Base-by-base conservation (phyloP, 768 basidiomycete species). In the Psilocybe sp. region DNA sequence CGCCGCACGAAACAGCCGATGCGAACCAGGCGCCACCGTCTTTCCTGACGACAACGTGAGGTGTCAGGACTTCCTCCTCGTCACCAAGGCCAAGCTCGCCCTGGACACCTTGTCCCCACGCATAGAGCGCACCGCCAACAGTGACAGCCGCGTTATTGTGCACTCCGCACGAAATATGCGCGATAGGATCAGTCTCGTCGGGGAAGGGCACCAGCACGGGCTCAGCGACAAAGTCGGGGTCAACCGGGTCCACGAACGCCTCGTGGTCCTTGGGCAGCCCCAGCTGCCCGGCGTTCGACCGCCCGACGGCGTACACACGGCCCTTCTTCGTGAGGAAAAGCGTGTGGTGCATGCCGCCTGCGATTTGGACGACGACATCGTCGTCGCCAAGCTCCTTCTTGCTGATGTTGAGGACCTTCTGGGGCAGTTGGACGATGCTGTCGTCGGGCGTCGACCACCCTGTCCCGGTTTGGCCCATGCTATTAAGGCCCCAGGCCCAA, bases 401-500 rank as follows among this genome's bases (percentile, higher is more conserved):
- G 70, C 80, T 79, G 8, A 93, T 77, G 5, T 78, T 72, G 42
- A 74, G 66, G n/a, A 93, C 82, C 47, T 76, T 81, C 56, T 72
- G 77, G 1, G 90, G 90, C 0, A 79, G 67, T 50, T 79, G 77
- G 12, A 91, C 78, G 47, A 85, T 73, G 41, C 69, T 59, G 52
- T 78, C 76, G 40, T 77, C 78, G 12, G 66, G 56, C 8, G 75
- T 69, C 10, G 62, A 60, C 52, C 67, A 74, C 5, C 78, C 78
- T 0, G 87, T 84, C 31, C 89, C 89, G 1, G 81, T 82, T 67
- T 92, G 89, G 23, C 87, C 94, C 85, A 79, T 89, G 68, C 74
- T 90, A 67, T 98, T 97, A 51, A 94, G 74, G n/a, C 96, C 96
- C 96, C 96, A 98, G 11, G 83, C 92, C 85, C 87, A 98, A 8